A percentile compares a stretch with the other conserved stretches of the same genome.
Evolutionary conservation across 2,329 filamentous ascomycete genomes (phyloP).

Genomic region (Colletotrichum sp.): DNA sequence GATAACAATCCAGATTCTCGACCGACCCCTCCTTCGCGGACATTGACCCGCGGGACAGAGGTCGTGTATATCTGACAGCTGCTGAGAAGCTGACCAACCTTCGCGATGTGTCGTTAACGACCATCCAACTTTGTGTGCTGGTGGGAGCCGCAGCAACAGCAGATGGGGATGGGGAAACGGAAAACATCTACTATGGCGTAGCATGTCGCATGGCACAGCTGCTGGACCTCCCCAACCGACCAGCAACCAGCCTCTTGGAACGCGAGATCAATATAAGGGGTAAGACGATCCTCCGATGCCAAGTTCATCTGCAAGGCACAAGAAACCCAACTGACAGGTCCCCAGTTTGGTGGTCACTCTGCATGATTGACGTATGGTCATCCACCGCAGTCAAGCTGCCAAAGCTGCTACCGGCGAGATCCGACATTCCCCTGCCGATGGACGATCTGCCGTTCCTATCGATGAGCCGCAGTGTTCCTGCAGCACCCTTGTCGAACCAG

Average conservation of each 20-base stretch:
- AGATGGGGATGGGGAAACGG: conserved; percentile 38
- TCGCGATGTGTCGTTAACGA: conserved; percentile 38
- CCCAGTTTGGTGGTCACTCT: conserved; percentile 27
- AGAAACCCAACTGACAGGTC: not conserved
- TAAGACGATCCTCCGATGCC: conserved; percentile 14
- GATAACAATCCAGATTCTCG: conserved; percentile 25
- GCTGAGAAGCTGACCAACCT: conserved; percentile 34
- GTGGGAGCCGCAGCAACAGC: conserved; percentile 38
- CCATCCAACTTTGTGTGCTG: conserved; percentile 43
- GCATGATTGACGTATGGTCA: conserved; percentile 28
- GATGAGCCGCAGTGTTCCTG: not conserved
- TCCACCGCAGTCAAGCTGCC: conserved; percentile 27
- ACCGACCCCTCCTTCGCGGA: conserved; percentile 23
- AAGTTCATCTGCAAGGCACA: conserved; percentile 11
- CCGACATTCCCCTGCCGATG: conserved; percentile 36
- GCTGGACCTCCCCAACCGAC: conserved; percentile 37
- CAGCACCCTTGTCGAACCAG: not conserved
- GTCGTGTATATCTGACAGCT: conserved; percentile 24
- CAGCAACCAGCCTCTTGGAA: conserved; percentile 29
- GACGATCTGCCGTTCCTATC: conserved; percentile 39
- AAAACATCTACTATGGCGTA: conserved; percentile 42
- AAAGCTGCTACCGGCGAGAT: conserved; percentile 23
- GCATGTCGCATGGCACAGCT: conserved; percentile 39
- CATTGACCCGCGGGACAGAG: conserved; percentile 25
- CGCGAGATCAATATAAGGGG: conserved; percentile 38